These are phyloP conservation scores for Psilocybe subaeruginosa DNA, from an alignment of 768 basidiomycete species.

Conservation along the genomic window DNA sequence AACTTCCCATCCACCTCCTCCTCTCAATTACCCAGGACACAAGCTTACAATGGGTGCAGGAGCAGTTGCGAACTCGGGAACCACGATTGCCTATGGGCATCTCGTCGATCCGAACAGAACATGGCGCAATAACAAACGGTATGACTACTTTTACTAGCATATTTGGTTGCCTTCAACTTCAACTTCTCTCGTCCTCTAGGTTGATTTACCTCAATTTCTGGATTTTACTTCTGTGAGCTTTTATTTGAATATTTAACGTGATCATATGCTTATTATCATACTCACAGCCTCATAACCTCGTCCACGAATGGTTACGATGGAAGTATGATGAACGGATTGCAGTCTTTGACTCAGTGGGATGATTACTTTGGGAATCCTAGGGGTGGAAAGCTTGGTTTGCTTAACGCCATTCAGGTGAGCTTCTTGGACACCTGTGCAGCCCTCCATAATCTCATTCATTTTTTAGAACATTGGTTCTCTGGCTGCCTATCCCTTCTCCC, in stretches of 20 bases:
- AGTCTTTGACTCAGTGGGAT: conserved; percentile 67
- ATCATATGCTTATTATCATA: neutral
- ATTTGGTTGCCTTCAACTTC: neutral
- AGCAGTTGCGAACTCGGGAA: conserved; percentile 39
- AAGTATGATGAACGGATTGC: conserved; percentile 82
- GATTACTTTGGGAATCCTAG: conserved; percentile 61
- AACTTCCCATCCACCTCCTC: conserved; percentile 30
- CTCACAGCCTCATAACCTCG: conserved; percentile 66
- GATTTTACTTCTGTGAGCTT: conserved; percentile 65
- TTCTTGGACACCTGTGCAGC: neutral
- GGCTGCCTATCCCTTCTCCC: conserved; percentile 70
- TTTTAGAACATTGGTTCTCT: conserved; percentile 69
- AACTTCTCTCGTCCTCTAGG: conserved; percentile 30
- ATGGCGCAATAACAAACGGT: conserved; percentile 82
- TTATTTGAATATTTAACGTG: neutral
- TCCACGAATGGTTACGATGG: conserved; percentile 80
- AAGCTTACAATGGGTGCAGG: conserved; percentile 54
- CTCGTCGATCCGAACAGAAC: conserved; percentile 66
- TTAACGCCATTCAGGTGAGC: conserved; percentile 76
- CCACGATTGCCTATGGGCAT: conserved; percentile 45
- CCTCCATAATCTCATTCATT: neutral
- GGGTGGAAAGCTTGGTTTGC: conserved; percentile 61
- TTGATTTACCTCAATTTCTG: conserved; percentile 60
- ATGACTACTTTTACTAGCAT: conserved; percentile 16
- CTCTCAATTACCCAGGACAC: conserved; percentile 23